These are phyloP conservation scores for Colletotrichum melonis DNA, from an alignment of 2,329 filamentous ascomycete species.

Conservation along the genomic window DNA sequence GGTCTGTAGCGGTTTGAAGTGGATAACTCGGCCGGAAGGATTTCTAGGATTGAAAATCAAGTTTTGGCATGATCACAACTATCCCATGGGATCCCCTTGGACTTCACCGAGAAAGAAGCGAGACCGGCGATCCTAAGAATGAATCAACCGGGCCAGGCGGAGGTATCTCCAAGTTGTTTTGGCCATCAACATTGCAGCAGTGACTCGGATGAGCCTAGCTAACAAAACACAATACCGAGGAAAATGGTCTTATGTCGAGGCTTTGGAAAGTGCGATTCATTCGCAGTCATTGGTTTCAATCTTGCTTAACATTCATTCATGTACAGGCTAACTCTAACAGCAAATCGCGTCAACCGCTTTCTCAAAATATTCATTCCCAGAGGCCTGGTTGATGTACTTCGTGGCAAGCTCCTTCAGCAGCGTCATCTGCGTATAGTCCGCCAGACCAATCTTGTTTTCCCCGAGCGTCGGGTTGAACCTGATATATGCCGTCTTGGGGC, in stretches of 20 bases:
- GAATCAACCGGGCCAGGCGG: not conserved
- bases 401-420: not conserved
- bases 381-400: not conserved
- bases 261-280: too few species aligned
- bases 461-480: not conserved
- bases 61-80: not conserved
- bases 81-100: not conserved
- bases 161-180: not conserved
- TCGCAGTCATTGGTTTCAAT: too few species aligned
- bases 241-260: not conserved
- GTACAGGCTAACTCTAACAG: not conserved
- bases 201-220: not conserved
- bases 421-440: not conserved
- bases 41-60: not conserved
- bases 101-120: not conserved
- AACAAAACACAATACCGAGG: not conserved
- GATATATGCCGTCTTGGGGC: not conserved
- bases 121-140: not conserved
- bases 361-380: not conserved
- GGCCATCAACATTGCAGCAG: not conserved
- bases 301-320: too few species aligned
- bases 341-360: not conserved
- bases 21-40: conserved; percentile 5
- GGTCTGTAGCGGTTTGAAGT: conserved; percentile 23
- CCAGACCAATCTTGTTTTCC: not conserved